Conservation (phyloP, 1,284 basidiomycete species). For the Ustilago vetiveriae region DNA sequence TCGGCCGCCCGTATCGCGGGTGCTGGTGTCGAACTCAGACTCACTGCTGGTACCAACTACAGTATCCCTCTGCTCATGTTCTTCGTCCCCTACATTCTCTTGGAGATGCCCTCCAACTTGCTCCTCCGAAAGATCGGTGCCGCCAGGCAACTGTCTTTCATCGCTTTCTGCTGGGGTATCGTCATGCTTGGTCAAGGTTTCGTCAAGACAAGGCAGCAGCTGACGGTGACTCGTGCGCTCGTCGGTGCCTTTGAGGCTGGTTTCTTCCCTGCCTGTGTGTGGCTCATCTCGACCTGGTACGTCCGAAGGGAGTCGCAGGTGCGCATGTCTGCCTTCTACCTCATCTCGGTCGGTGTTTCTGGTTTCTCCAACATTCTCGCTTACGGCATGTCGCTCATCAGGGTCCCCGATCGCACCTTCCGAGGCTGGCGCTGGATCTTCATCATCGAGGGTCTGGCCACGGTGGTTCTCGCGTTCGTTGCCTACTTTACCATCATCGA, state of each 20-base stretch:
- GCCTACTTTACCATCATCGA: constrained; percentile 63
- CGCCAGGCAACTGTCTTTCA: constrained; percentile 64
- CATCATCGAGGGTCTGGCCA: constrained; percentile 47
- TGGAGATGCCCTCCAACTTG: constrained; percentile 58
- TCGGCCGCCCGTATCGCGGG: constrained; percentile 57
- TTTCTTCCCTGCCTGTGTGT: constrained; percentile 66
- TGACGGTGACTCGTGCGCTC: constrained; percentile 68
- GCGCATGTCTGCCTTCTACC: constrained; percentile 69
- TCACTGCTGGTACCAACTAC: constrained; percentile 59
- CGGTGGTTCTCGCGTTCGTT: constrained; percentile 44
- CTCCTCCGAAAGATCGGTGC: constrained; percentile 67
- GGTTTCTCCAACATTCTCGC: constrained; percentile 69
- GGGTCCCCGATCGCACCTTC: constrained; percentile 23
- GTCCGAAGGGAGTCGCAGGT: constrained; percentile 69
- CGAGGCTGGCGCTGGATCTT: constrained; percentile 65
- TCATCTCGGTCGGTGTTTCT: constrained; percentile 63
- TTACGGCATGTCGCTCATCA: constrained; percentile 54
- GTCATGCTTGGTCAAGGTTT: constrained; percentile 67
- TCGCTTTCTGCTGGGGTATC: constrained; percentile 67
- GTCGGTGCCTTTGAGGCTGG: constrained; percentile 66
- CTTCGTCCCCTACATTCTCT: constrained; percentile 65
- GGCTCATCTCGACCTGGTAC: constrained; percentile 70
- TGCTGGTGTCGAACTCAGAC: constrained; percentile 50
- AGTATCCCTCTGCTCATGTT: constrained; percentile 67
- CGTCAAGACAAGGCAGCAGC: constrained; percentile 48